phyloP scores from a whole-genome alignment of 2,329 filamentous ascomycete genomes.

The Cladosporium sp. region DNA sequence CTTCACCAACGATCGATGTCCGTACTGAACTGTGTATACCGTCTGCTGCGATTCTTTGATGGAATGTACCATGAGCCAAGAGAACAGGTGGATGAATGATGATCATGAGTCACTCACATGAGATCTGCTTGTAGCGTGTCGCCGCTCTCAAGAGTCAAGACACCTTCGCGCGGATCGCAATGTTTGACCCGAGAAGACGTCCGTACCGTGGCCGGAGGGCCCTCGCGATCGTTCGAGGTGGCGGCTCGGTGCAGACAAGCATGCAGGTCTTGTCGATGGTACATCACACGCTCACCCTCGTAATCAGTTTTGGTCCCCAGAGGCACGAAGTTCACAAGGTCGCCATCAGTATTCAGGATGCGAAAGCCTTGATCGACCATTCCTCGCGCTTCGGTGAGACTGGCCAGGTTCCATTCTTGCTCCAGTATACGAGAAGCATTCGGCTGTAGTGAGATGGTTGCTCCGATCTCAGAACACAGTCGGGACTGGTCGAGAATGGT shows the following conservation, averaged over 20 bases:
- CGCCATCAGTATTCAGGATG: constrained; percentile 32
- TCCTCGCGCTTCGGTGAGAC: constrained; percentile 24
- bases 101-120: constrained; percentile 17
- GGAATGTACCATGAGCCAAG: too few species aligned
- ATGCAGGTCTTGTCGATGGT: constrained; percentile 41
- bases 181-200: constrained; percentile 24
- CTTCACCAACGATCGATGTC: constrained; percentile 20
- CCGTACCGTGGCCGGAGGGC: constrained; percentile 25
- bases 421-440: constrained; percentile 36
- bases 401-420: constrained; percentile 5
- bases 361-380: constrained; percentile 37
- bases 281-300: constrained; percentile 39
- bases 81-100: too few species aligned
- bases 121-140: constrained; percentile 29
- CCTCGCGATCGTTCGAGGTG: constrained; percentile 19
- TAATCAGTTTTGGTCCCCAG: constrained; percentile 30
- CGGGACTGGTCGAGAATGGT: constrained; percentile 32
- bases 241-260: constrained; percentile 28
- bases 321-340: constrained; percentile 30
- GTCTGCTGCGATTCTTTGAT: constrained; percentile 32
- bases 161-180: constrained; percentile 24
- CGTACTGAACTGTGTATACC: constrained; percentile 31
- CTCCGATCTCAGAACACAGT: constrained; percentile 35
- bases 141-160: constrained; percentile 33
- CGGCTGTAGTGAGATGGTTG: constrained; percentile 40